Conservation (phyloP, 768 basidiomycete genomes). For the Hysterangium stoloniferum region DNA sequence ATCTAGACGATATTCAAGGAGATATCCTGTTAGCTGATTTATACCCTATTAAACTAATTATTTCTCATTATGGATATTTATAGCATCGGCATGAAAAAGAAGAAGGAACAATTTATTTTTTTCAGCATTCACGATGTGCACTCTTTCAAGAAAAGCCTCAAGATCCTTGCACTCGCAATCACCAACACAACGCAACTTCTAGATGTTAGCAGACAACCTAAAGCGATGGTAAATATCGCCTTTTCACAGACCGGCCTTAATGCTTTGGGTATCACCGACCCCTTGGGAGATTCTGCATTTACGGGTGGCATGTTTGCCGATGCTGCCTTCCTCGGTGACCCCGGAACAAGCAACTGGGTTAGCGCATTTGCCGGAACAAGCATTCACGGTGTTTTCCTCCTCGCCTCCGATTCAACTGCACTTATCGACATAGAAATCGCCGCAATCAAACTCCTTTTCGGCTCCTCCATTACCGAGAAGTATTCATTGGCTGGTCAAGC, state of each 20-base stretch:
- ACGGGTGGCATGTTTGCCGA: conserved; percentile 33
- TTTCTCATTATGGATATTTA: background rate
- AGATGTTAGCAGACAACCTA: conserved; percentile 14
- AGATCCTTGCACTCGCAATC: conserved; percentile 37
- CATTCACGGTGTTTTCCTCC: conserved; percentile 43
- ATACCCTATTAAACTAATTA: background rate
- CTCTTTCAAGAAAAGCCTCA: conserved; percentile 37
- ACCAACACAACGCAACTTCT: conserved; percentile 38
- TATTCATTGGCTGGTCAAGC: conserved; percentile 29
- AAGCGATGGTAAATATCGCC: conserved; percentile 44
- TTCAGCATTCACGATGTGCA: conserved; percentile 39
- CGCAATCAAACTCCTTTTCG: conserved; percentile 28
- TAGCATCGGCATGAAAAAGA: conserved; percentile 51
- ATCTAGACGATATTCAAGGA: conserved; percentile 14
- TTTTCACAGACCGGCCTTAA: conserved; percentile 44
- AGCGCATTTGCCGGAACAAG: conserved; percentile 33
- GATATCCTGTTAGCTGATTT: conserved; percentile 13
- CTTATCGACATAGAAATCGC: conserved; percentile 23
- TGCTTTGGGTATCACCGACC: conserved; percentile 31
- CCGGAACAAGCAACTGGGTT: conserved; percentile 34
- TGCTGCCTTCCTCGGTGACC: conserved; percentile 32
- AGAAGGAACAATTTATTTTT: conserved; percentile 42
- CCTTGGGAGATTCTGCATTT: conserved; percentile 33
- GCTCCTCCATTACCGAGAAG: conserved; percentile 33
- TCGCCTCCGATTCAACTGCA: conserved; percentile 37